phyloP scores from a whole-genome alignment of 2,329 filamentous ascomycete species.

The Mycosphaerelloides madeirae region DNA sequence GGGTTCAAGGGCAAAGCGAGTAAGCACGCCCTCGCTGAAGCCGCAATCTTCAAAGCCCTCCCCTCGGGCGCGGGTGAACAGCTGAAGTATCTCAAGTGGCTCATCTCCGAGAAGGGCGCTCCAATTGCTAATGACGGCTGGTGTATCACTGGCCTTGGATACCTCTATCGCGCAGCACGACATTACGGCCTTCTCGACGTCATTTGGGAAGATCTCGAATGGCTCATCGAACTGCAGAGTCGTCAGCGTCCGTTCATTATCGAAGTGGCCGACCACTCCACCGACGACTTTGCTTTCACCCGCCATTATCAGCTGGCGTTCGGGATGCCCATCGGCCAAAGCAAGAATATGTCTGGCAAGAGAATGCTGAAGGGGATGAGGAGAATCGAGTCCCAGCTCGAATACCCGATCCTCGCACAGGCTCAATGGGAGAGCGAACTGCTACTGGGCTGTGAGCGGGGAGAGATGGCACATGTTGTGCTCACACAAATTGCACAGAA shows the following conservation, averaged over 20 bases:
- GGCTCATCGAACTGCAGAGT: slow-evolving; percentile 1
- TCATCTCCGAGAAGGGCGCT: background rate
- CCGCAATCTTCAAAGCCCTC: background rate
- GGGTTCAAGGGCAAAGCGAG: background rate
- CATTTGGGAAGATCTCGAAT: slow-evolving; percentile 3
- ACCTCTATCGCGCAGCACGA: slow-evolving; percentile 4
- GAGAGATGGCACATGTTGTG: background rate
- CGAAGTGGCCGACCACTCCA: background rate
- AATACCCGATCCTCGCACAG: background rate
- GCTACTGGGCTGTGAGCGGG: background rate
- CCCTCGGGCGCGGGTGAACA: background rate
- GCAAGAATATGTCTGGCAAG: background rate
- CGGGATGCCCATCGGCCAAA: background rate
- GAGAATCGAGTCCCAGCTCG: background rate
- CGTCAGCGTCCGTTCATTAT: background rate
- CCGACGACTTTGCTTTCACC: background rate
- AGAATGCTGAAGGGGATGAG: background rate
- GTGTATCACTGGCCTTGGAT: background rate
- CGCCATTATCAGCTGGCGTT: background rate
- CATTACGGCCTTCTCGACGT: background rate
- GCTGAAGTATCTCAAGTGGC: background rate
- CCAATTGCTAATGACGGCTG: slow-evolving; percentile 3
- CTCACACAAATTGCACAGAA: background rate
- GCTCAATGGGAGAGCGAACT: background rate
- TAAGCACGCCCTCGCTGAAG: no score